phyloP scores from a whole-genome alignment of 257 asterid species.

The Leonotis leonurus region DNA sequence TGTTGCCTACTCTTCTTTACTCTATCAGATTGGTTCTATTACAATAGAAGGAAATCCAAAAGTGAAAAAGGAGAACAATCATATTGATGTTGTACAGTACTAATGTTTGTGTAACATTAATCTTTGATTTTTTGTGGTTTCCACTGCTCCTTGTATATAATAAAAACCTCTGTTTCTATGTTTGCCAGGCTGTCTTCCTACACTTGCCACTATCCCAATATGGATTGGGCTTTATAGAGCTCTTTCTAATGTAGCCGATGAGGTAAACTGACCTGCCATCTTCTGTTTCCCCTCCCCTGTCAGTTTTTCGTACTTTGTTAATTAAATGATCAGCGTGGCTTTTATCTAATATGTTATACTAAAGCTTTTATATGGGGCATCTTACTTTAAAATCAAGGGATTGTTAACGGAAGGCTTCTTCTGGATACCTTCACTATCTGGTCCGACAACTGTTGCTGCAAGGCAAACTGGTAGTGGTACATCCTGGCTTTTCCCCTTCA shows the following conservation, averaged over 20 bases:
- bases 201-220: conserved; percentile 96
- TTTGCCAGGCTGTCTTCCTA: conserved; percentile 85
- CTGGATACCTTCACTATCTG: conserved; percentile 98
- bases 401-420: conserved; percentile 94
- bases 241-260: conserved; percentile 94
- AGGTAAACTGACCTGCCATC: conserved; percentile 40
- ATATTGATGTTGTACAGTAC: not conserved
- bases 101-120: not conserved
- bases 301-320: not conserved
- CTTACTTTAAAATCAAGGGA: conserved; percentile 46
- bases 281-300: not conserved
- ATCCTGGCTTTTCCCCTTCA: conserved; percentile 93
- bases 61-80: not conserved
- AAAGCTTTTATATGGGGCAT: conserved; percentile 7
- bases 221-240: conserved; percentile 99
- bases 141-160: not conserved
- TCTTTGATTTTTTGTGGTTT: not conserved
- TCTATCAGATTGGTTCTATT: too few species aligned
- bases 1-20: too few species aligned
- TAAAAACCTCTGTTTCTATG: conserved; percentile 2
- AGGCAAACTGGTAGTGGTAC: conserved; percentile 91
- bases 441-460: conserved; percentile 89
- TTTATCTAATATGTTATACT: not conserved
- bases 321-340: not conserved
- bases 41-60: not conserved